Percentiles rank a stretch among this genome's conserved stretches.
phyloP scores from a whole-genome alignment of 176 grass and related monocot genomes.

The Paspalum vaginatum region DNA sequence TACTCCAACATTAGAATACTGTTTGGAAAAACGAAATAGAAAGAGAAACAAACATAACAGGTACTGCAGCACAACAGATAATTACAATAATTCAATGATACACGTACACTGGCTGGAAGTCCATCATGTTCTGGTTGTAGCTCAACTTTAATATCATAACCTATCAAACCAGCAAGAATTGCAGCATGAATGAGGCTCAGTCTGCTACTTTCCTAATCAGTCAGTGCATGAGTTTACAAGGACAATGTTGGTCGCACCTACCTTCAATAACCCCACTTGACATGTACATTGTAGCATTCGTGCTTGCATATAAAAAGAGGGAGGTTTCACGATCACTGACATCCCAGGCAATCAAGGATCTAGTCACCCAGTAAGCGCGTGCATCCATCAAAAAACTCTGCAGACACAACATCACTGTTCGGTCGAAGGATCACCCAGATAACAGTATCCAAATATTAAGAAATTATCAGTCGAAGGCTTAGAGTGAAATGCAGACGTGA shows the following conservation, averaged over 20 bases:
- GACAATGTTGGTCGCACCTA: background rate
- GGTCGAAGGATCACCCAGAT: background rate
- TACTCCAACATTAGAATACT: conserved; percentile 10
- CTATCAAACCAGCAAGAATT: conserved; percentile 43
- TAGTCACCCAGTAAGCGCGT: conserved; percentile 75
- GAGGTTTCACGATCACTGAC: conserved; percentile 47
- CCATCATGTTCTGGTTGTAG: conserved; percentile 58
- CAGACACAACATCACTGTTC: background rate
- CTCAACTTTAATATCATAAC: conserved; percentile 79
- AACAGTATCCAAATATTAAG: background rate
- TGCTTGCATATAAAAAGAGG: conserved; percentile 73
- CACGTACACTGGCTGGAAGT: conserved; percentile 66
- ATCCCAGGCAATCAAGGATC: conserved; percentile 72
- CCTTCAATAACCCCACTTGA: conserved; percentile 61
- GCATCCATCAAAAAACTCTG: conserved; percentile 65
- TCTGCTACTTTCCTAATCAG: background rate
- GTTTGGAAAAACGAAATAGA: background rate
- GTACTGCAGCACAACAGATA: background rate
- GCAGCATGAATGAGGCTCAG: background rate
- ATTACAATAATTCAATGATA: background rate
- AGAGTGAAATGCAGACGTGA: background rate
- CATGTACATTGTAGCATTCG: conserved; percentile 46
- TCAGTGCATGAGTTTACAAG: background rate
- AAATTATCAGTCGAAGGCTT: background rate
- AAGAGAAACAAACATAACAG: background rate